phyloP scores from a whole-genome alignment of 169 alveolate species.

The Plasmodium adleri region DNA sequence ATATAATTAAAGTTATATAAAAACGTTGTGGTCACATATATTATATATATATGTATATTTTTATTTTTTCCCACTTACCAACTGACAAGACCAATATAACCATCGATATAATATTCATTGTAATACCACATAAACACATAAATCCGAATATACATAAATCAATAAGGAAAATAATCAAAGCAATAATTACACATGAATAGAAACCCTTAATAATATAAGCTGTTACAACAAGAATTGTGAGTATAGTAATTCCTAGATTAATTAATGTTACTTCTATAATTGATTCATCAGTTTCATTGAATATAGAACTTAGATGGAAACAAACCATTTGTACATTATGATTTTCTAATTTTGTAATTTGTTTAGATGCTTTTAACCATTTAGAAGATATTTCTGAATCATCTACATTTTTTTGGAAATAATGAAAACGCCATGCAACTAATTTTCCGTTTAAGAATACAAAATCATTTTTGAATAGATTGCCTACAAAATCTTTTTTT shows the following conservation, averaged over 20 bases:
- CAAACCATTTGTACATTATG: conserved; percentile 58
- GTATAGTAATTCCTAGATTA: conserved; percentile 53
- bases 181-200: conserved; percentile 82
- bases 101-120: conserved; percentile 89
- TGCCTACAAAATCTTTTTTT: conserved; percentile 35
- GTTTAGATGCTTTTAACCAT: conserved; percentile 51
- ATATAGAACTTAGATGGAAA: conserved; percentile 44
- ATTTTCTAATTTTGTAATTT: conserved; percentile 8
- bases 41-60: neutral
- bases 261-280: conserved; percentile 49
- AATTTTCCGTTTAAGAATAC: conserved; percentile 35
- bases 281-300: conserved; percentile 54
- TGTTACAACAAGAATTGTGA: conserved; percentile 78
- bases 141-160: conserved; percentile 87
- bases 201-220: conserved; percentile 82
- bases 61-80: conserved; percentile 76
- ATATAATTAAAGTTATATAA: too few species aligned
- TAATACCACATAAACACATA: conserved; percentile 87
- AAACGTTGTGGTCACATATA: conserved; percentile 81
- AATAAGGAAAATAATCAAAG: conserved; percentile 80
- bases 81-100: conserved; percentile 87
- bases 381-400: conserved; percentile 40
- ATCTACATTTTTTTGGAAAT: conserved; percentile 33
- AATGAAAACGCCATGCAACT: conserved; percentile 56
- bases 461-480: conserved; percentile 48